Evolutionary conservation across 1,284 basidiomycete species (phyloP).

Genomic region (Sanguinoderma infundibulare): DNA sequence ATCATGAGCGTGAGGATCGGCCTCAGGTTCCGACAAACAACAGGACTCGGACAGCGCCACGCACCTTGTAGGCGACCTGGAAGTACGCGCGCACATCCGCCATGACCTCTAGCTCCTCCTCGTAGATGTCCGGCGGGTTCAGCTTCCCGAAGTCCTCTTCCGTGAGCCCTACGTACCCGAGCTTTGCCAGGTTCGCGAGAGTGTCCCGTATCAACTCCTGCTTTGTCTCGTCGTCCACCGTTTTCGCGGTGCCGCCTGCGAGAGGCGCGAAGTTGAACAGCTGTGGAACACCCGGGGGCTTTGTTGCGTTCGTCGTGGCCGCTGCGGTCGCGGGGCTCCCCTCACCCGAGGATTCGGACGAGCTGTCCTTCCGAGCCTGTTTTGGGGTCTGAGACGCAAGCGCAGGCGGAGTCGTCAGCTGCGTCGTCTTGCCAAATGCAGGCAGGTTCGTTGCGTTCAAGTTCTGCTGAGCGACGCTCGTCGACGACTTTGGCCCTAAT

Average conservation of each 20-base stretch:
- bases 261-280: neutral
- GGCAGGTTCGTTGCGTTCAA: no score
- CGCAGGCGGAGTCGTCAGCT: no score
- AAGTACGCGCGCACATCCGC: constrained; percentile 57
- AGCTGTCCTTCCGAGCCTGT: neutral
- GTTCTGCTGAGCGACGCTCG: no score
- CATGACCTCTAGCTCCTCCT: constrained; percentile 51
- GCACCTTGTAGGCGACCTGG: constrained; percentile 51
- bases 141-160: constrained; percentile 46
- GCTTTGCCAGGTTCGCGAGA: constrained; percentile 36
- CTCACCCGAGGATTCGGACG: neutral
- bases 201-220: constrained; percentile 24
- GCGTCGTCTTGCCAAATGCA: no score
- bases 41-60: neutral
- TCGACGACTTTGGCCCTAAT: no score
- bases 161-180: constrained; percentile 38
- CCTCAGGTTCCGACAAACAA: neutral
- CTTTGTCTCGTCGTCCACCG: neutral
- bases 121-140: constrained; percentile 43
- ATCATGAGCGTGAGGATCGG: neutral
- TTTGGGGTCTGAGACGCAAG: no score
- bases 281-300: neutral
- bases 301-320: neutral
- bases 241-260: neutral
- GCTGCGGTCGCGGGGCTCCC: no score